Evolutionary conservation across 441 rosid genomes (phyloP).

Genomic region (Euphorbia schlechtendalii): DNA sequence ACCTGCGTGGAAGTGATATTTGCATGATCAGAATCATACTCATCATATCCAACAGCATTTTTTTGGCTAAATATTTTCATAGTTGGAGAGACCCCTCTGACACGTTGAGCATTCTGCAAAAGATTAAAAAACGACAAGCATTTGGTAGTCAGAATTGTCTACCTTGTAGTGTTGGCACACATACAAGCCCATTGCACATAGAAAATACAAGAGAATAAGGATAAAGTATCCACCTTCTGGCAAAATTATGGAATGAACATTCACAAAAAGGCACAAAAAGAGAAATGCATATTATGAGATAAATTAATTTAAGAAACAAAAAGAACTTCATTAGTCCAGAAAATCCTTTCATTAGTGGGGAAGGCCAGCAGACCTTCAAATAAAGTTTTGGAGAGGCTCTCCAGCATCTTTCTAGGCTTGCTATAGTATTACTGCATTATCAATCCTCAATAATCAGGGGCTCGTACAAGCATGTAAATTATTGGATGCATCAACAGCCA

Average conservation of each 20-base stretch:
- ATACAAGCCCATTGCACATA: slow-evolving; percentile 6
- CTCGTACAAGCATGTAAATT: not conserved
- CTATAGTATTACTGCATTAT: no score
- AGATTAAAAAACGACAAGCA: slow-evolving; percentile 14
- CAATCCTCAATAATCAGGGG: no score
- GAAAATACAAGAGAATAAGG: no score
- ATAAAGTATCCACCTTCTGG: not conserved
- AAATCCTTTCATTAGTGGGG: no score
- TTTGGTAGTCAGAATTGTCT: slow-evolving; percentile 12
- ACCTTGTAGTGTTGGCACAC: not conserved
- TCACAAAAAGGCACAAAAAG: not conserved
- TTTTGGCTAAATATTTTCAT: slow-evolving; percentile 35
- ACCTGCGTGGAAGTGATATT: slow-evolving; percentile 39
- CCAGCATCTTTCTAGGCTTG: no score
- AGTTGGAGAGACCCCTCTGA: slow-evolving; percentile 38
- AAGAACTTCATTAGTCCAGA: no score
- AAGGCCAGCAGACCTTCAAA: no score
- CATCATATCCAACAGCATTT: slow-evolving; percentile 38
- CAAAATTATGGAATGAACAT: not conserved
- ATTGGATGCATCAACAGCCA: not conserved
- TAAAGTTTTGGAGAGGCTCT: no score
- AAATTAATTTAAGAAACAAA: no score
- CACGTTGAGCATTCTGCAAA: slow-evolving; percentile 39
- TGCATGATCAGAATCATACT: slow-evolving; percentile 46
- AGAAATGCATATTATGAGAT: no score